Evolutionary conservation across 768 basidiomycete genomes (phyloP).

Genomic region (Amanita phalloides): DNA sequence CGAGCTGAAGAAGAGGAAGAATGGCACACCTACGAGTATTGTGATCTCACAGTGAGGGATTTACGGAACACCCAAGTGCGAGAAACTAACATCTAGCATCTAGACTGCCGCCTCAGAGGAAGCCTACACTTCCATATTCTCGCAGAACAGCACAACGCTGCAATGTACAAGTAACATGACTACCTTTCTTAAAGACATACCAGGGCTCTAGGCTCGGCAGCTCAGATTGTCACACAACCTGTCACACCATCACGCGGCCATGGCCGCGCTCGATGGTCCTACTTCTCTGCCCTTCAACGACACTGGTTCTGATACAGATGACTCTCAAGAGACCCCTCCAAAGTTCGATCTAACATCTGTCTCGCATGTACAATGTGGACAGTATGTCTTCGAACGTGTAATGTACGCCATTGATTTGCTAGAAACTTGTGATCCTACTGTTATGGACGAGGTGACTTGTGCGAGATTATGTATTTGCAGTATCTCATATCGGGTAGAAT

Average conservation of each 20-base stretch:
- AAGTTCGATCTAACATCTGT: neutral
- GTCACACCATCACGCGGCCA: constrained; percentile 2
- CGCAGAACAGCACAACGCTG: constrained; percentile 37
- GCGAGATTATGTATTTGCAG: neutral
- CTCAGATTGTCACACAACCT: neutral
- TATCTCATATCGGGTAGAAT: neutral
- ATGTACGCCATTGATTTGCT: neutral
- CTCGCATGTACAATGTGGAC: neutral
- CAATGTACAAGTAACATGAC: constrained; percentile 46
- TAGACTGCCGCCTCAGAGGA: constrained; percentile 50
- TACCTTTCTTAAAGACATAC: constrained; percentile 45
- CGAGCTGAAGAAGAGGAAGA: constrained; percentile 68
- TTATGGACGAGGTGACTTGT: neutral
- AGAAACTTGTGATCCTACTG: neutral
- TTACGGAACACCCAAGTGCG: neutral
- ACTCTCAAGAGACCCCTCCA: constrained; percentile 1
- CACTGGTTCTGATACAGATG: constrained; percentile 44
- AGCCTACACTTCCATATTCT: constrained; percentile 55
- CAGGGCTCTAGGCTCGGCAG: constrained; percentile 27
- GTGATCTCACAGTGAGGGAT: constrained; percentile 46
- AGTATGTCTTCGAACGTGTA: neutral
- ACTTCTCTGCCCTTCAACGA: constrained; percentile 23
- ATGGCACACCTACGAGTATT: constrained; percentile 64
- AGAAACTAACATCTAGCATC: constrained; percentile 1
- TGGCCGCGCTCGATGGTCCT: neutral